Conservation (phyloP, 805 yeast species). For the Lipomyces yamanashiensis region DNA sequence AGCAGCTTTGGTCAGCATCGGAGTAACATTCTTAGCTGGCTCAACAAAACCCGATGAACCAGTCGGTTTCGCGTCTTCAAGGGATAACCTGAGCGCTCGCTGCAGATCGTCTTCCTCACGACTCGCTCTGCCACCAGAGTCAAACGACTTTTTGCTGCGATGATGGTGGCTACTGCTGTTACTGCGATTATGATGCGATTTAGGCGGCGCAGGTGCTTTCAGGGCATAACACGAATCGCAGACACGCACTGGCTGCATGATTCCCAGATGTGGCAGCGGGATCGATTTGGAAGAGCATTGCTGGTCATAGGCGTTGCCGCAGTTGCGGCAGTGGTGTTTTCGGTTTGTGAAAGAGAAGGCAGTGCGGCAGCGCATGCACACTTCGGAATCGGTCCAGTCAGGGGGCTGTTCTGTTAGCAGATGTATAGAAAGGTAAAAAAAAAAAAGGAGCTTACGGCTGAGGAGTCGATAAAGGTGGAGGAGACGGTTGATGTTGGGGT, state of each 20-base stretch:
- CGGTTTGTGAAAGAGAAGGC: slow-evolving; percentile 81
- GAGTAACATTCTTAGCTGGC: slow-evolving; percentile 24
- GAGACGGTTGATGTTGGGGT: slow-evolving; percentile 22
- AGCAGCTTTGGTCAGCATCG: slow-evolving; percentile 2
- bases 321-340: slow-evolving; percentile 95
- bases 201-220: slow-evolving; percentile 44
- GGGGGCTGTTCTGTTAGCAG: slow-evolving; percentile 62
- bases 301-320: slow-evolving; percentile 94
- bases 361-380: slow-evolving; percentile 90
- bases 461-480: slow-evolving; percentile 71
- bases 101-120: slow-evolving; percentile 76
- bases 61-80: slow-evolving; percentile 55
- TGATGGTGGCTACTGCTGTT: slow-evolving; percentile 35
- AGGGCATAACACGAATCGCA: slow-evolving; percentile 87
- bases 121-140: slow-evolving; percentile 40
- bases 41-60: slow-evolving; percentile 29
- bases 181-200: slow-evolving; percentile 38
- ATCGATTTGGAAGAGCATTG: slow-evolving; percentile 75
- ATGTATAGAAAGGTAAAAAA: background rate
- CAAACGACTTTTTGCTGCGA: slow-evolving; percentile 19
- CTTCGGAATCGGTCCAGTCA: slow-evolving; percentile 95
- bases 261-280: slow-evolving; percentile 82
- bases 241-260: slow-evolving; percentile 85
- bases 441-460: slow-evolving; percentile 50
- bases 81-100: slow-evolving; percentile 77